phyloP scores from a whole-genome alignment of 1,284 basidiomycete species.

The Pisolithus thermaeus region DNA sequence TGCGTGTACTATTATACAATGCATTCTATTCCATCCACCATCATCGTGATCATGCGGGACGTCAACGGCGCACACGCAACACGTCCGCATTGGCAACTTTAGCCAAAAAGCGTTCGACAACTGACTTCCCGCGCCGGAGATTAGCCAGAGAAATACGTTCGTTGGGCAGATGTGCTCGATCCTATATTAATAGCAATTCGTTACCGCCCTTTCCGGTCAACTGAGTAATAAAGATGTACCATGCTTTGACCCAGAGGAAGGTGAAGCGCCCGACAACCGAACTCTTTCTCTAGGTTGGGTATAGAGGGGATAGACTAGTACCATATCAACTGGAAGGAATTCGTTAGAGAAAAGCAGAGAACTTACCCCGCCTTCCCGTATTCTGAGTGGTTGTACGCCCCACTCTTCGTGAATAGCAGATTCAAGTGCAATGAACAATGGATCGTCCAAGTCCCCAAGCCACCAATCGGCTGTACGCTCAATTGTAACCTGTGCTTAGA shows the following conservation, averaged over 20 bases:
- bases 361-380: conserved; percentile 89
- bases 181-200: conserved; percentile 35
- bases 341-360: conserved; percentile 5
- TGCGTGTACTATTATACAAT: not conserved
- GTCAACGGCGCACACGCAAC: no score
- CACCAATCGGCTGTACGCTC: conserved; percentile 94
- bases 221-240: conserved; percentile 35
- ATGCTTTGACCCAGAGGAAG: conserved; percentile 85
- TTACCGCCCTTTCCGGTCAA: not conserved
- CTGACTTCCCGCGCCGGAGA: conserved; percentile 66
- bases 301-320: conserved; percentile 82
- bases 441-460: conserved; percentile 80
- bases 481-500: conserved; percentile 54
- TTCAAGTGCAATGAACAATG: conserved; percentile 82
- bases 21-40: not conserved
- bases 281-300: conserved; percentile 89
- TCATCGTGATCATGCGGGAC: no score
- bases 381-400: conserved; percentile 79
- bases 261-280: conserved; percentile 78
- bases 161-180: conserved; percentile 83
- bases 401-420: conserved; percentile 80
- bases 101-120: conserved; percentile 66
- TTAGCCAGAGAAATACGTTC: conserved; percentile 79
- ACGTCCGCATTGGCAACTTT: conserved; percentile 26
- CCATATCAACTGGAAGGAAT: not conserved